Percentiles rank a stretch among this genome's conserved stretches.
These are phyloP conservation scores for Ascosphaera acerosa DNA, from an alignment of 2,329 filamentous ascomycete species.

Conservation along the genomic window DNA sequence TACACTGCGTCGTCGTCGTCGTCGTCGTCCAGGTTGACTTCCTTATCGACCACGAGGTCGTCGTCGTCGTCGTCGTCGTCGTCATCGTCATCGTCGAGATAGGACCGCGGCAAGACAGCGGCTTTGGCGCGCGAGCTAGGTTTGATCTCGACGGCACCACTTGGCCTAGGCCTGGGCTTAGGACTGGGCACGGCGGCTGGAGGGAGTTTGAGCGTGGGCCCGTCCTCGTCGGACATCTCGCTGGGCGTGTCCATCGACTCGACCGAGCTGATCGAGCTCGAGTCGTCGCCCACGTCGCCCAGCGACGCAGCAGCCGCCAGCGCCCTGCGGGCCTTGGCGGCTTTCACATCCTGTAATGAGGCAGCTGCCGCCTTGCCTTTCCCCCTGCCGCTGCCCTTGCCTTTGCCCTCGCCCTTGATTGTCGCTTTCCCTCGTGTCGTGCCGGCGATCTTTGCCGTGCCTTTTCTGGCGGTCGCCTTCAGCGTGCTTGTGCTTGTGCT, in stretches of 20 bases:
- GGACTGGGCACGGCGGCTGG: no score
- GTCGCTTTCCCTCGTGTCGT: no score
- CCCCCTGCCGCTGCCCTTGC: not conserved
- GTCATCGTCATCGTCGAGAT: slow-evolving; percentile 2
- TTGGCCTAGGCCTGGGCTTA: no score
- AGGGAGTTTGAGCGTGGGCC: not conserved
- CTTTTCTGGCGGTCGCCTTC: not conserved
- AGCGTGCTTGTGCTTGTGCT: no score
- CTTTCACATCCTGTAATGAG: not conserved
- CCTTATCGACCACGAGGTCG: slow-evolving; percentile 5
- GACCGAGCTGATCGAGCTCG: not conserved
- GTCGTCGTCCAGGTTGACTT: slow-evolving; percentile 4
- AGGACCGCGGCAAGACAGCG: no score
- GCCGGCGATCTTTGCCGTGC: not conserved
- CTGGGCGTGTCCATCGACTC: not conserved
- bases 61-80: slow-evolving; percentile 2
- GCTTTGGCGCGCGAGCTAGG: no score
- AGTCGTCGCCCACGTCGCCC: not conserved
- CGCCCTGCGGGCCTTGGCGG: no score
- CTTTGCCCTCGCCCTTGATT: no score
- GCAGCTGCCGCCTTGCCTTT: not conserved
- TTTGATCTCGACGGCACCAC: no score
- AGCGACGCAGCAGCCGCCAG: not conserved
- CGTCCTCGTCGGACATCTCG: not conserved
- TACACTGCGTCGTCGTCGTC: slow-evolving; percentile 30